These are phyloP conservation scores for Celoporthe dispersa DNA, from an alignment of 2,329 filamentous ascomycete genomes.

Conservation along the genomic window DNA sequence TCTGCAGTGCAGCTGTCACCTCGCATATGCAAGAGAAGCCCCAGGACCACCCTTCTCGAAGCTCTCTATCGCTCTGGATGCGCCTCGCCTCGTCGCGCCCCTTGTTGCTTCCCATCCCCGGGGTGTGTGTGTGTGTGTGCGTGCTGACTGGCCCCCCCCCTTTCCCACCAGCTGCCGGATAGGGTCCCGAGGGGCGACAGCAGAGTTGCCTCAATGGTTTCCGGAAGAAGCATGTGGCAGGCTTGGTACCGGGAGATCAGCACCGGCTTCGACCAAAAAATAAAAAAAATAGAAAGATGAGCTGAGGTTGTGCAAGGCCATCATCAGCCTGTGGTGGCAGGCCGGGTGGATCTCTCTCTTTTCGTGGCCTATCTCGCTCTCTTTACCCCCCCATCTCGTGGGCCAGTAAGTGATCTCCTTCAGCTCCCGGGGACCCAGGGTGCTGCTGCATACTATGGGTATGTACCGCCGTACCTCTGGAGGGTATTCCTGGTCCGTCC, in stretches of 20 bases:
- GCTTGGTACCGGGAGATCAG: constrained; percentile 7
- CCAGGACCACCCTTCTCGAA: constrained; percentile 9
- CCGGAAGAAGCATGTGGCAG: constrained; percentile 20
- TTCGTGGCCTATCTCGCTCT: neutral
- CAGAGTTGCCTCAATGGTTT: neutral
- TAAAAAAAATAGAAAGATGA: no score
- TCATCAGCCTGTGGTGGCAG: neutral
- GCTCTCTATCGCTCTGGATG: neutral
- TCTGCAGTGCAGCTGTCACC: neutral
- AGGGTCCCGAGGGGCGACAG: constrained; percentile 9
- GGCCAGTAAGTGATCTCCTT: neutral
- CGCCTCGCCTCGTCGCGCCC: neutral
- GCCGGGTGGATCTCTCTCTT: constrained; percentile 8
- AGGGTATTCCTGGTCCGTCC: neutral
- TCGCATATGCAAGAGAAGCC: neutral
- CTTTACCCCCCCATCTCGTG: neutral
- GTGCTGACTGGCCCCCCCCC: neutral
- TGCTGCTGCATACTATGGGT: neutral
- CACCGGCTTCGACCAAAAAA: no score
- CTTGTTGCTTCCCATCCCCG: constrained; percentile 5
- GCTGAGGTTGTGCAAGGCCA: neutral
- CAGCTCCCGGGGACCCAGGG: neutral
- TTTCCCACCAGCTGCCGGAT: constrained; percentile 15
- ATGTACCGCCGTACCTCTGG: neutral
- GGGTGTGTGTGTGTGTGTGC: neutral